These are phyloP conservation scores for Capniomyces stellatus DNA, from an alignment of 371 early-diverging fungal genomes.

Conservation along the genomic window DNA sequence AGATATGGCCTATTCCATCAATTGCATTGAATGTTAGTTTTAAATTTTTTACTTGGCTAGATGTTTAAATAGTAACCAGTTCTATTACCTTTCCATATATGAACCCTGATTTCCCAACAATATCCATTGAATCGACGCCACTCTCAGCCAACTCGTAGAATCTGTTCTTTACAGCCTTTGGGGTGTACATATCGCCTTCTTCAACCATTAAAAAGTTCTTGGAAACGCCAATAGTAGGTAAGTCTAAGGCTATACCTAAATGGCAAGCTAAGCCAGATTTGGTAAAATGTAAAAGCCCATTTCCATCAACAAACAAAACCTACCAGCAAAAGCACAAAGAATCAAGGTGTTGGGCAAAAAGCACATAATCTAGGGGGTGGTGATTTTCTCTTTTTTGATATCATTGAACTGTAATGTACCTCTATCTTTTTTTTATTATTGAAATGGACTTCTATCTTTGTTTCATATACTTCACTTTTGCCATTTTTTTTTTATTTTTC, in stretches of 20 bases:
- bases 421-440: too few relatives aligned
- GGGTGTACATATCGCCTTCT: constrained; percentile 6
- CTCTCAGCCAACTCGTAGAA: neutral
- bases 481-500: too few relatives aligned
- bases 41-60: neutral
- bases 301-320: constrained; percentile 67
- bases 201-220: constrained; percentile 69
- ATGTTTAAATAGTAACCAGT: neutral
- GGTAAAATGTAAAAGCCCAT: constrained; percentile 73
- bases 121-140: neutral
- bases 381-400: too few relatives aligned
- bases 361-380: too few relatives aligned
- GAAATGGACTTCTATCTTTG: too few relatives aligned
- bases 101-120: constrained; percentile 1
- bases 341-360: neutral
- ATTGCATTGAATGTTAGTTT: constrained; percentile 12
- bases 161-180: neutral
- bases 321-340: constrained; percentile 7
- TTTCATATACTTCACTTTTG: too few relatives aligned
- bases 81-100: constrained; percentile 4
- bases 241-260: constrained; percentile 47
- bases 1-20: constrained; percentile 15
- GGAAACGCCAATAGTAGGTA: constrained; percentile 69
- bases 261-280: constrained; percentile 78
- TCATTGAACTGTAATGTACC: too few relatives aligned